Conservation (phyloP, 2,329 filamentous ascomycete genomes). For the Cryphonectria carpinicola region DNA sequence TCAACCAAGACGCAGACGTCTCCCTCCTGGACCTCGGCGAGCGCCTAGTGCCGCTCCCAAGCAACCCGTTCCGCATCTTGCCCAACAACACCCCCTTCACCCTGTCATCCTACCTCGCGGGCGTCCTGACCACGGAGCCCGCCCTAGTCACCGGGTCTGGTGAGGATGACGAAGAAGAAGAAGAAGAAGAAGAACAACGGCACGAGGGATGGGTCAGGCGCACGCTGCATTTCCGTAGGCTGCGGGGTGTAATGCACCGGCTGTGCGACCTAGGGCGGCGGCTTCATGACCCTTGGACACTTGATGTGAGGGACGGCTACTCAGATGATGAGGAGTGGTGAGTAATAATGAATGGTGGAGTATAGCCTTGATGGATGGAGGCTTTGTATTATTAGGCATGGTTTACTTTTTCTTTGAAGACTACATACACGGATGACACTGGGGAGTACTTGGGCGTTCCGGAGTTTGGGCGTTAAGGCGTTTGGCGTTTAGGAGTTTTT, state of each 20-base stretch:
- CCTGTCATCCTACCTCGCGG: not conserved
- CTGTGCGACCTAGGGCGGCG: not conserved
- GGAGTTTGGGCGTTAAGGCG: not conserved
- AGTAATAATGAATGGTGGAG: too few relatives aligned
- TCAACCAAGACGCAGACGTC: not conserved
- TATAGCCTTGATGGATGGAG: not conserved
- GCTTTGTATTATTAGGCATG: not conserved
- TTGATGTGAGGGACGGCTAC: not conserved
- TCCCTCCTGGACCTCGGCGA: constrained; percentile 10
- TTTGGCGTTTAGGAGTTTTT: too few relatives aligned
- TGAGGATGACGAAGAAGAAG: not conserved
- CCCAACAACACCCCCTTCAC: not conserved
- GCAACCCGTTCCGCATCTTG: not conserved
- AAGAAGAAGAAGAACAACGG: not conserved
- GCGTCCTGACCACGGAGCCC: not conserved
- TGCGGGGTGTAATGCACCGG: not conserved
- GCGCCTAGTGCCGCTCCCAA: not conserved
- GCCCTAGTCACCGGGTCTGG: not conserved
- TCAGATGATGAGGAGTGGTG: not conserved
- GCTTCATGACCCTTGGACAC: not conserved
- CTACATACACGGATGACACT: too few relatives aligned
- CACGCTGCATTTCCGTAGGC: not conserved
- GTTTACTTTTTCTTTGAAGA: not conserved
- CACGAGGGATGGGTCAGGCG: not conserved
- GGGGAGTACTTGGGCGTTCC: not conserved